Percentiles rank a stretch among this genome's conserved stretches.
phyloP scores from a whole-genome alignment of 2,329 filamentous ascomycete genomes.

The Dothidotthia symphoricarpi region DNA sequence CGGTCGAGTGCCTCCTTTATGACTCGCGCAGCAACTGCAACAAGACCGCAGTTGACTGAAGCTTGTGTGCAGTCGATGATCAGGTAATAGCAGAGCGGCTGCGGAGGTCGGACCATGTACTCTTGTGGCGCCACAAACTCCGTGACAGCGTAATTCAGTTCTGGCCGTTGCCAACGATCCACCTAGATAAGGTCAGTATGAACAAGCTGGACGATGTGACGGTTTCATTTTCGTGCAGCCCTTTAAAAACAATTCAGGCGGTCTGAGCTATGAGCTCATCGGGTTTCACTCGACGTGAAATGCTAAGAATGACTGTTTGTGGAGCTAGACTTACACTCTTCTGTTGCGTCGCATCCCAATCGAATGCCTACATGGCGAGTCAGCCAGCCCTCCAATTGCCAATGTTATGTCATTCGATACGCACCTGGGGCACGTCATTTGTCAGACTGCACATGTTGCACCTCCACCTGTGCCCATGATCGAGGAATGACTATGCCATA shows the following conservation, averaged over 20 bases:
- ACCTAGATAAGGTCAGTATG: constrained; percentile 4
- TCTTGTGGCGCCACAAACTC: constrained; percentile 98
- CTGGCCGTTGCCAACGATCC: constrained; percentile 86
- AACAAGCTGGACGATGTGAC: too few relatives aligned
- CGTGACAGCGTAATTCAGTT: constrained; percentile 94
- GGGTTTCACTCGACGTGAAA: too few relatives aligned
- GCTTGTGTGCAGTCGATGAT: constrained; percentile 42
- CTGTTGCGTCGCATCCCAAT: constrained; percentile 92
- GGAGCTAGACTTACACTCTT: constrained; percentile 60
- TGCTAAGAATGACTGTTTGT: not conserved
- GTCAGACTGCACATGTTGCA: constrained; percentile 99
- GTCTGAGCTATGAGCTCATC: too few relatives aligned
- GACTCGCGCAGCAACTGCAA: constrained; percentile 88
- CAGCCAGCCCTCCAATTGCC: not conserved
- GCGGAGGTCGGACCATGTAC: constrained; percentile 97
- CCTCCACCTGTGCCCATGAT: constrained; percentile 95
- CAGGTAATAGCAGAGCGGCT: constrained; percentile 57
- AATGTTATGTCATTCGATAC: not conserved
- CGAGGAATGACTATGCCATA: constrained; percentile 64
- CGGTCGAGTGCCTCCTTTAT: constrained; percentile 92
- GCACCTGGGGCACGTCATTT: constrained; percentile 87
- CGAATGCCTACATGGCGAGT: constrained; percentile 62
- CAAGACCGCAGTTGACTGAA: constrained; percentile 77
- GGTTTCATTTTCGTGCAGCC: too few relatives aligned
- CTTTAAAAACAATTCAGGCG: too few relatives aligned